Conservation (phyloP, 768 basidiomycete species). For the Boletus bicolor region DNA sequence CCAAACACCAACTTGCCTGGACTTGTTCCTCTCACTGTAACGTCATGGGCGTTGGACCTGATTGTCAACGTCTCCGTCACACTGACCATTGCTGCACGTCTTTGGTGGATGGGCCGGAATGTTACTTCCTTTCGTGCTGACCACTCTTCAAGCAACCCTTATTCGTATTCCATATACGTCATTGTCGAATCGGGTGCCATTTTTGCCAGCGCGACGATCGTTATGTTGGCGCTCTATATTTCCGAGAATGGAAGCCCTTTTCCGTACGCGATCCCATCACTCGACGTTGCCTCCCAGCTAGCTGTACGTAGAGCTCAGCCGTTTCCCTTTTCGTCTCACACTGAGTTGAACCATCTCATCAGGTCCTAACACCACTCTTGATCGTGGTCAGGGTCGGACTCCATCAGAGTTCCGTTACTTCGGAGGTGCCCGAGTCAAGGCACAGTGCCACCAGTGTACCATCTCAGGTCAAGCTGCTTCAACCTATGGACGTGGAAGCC, state of each 20-base stretch:
- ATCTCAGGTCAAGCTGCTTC: not conserved
- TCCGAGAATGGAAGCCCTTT: constrained; percentile 7
- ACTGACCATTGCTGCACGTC: constrained; percentile 18
- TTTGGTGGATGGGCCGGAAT: constrained; percentile 19
- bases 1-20: constrained; percentile 4
- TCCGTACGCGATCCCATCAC: constrained; percentile 11
- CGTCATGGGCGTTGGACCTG: constrained; percentile 22
- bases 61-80: constrained; percentile 21
- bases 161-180: constrained; percentile 16
- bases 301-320: constrained; percentile 9
- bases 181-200: constrained; percentile 20
- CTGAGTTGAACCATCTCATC: not conserved
- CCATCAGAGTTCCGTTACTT: not conserved
- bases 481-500: not conserved
- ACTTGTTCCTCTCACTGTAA: constrained; percentile 9
- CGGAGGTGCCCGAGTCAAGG: not conserved
- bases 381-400: constrained; percentile 17
- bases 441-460: not conserved
- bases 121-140: constrained; percentile 1
- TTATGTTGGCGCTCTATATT: constrained; percentile 15
- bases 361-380: constrained; percentile 18
- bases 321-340: not conserved
- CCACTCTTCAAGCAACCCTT: constrained; percentile 7
- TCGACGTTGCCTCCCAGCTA: constrained; percentile 18
- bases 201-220: constrained; percentile 16